Conservation (phyloP, 163 green algal genomes). For the Coccomyxa subellipsoidea region DNA sequence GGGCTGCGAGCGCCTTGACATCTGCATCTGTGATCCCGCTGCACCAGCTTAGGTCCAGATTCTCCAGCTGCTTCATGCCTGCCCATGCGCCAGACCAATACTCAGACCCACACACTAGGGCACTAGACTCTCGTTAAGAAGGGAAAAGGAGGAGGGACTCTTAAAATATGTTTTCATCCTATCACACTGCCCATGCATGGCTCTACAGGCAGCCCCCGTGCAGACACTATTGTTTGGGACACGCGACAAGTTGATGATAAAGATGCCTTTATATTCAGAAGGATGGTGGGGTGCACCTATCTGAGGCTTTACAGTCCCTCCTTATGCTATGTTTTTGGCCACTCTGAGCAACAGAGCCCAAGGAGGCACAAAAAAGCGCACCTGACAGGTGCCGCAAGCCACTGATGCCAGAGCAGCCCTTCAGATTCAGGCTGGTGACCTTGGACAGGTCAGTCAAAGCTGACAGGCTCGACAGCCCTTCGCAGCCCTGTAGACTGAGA, state of each 20-base stretch:
- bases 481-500: conserved; percentile 17
- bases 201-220: too few relatives aligned
- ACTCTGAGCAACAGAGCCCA: neutral
- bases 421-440: conserved; percentile 12
- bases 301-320: too few relatives aligned
- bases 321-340: too few relatives aligned
- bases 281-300: too few relatives aligned
- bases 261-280: too few relatives aligned
- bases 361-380: neutral
- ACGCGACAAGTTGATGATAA: too few relatives aligned
- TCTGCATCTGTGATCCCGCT: conserved; percentile 11
- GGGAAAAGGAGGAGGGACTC: too few relatives aligned
- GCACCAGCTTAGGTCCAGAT: conserved; percentile 30
- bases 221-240: too few relatives aligned
- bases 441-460: conserved; percentile 5
- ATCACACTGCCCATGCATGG: too few relatives aligned
- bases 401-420: conserved; percentile 12
- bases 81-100: neutral
- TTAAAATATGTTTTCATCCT: too few relatives aligned
- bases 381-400: conserved; percentile 19
- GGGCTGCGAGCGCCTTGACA: conserved; percentile 4
- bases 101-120: too few relatives aligned
- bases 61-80: conserved; percentile 21
- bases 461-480: neutral
- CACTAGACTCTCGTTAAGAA: too few relatives aligned